Evolutionary conservation across 1,284 basidiomycete species (phyloP).

Genomic region (Termitomyces sp.): DNA sequence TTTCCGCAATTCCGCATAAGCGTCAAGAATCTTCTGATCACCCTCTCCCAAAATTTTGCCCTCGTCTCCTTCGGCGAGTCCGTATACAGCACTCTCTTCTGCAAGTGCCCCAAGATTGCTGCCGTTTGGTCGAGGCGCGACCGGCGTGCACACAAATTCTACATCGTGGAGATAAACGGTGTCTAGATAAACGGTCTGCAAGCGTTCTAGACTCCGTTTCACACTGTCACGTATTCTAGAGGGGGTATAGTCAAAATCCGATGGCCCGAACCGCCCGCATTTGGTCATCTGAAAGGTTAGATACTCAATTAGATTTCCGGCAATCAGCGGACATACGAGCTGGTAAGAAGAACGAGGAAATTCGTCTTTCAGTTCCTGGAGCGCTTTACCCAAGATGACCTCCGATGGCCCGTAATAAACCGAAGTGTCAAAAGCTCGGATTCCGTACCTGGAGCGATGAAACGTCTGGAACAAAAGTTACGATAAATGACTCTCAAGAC

Average conservation of each 20-base stretch:
- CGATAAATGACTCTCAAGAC: conserved; percentile 2
- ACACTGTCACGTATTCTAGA: conserved; percentile 67
- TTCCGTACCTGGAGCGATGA: conserved; percentile 64
- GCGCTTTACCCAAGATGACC: conserved; percentile 76
- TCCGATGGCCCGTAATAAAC: conserved; percentile 91
- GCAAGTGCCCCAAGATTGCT: conserved; percentile 52
- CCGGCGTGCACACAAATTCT: conserved; percentile 74
- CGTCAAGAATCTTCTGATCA: conserved; percentile 76
- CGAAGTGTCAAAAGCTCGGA: conserved; percentile 87
- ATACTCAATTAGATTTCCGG: neutral
- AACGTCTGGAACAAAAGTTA: neutral
- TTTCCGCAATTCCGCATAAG: conserved; percentile 66
- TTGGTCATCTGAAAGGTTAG: conserved; percentile 73
- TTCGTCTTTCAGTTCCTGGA: conserved; percentile 59
- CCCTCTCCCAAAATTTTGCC: conserved; percentile 66
- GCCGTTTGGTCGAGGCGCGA: conserved; percentile 47
- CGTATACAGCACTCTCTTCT: conserved; percentile 52
- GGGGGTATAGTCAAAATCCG: conserved; percentile 80
- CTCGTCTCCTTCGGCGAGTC: conserved; percentile 55
- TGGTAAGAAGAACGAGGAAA: conserved; percentile 80
- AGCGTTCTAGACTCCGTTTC: conserved; percentile 62
- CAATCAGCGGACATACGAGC: conserved; percentile 41
- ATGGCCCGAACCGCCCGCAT: conserved; percentile 79
- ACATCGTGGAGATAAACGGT: conserved; percentile 89
- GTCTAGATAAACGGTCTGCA: conserved; percentile 83